These are phyloP conservation scores for Yarrowia yakushimensis DNA, from an alignment of 805 yeast genomes.

Conservation along the genomic window DNA sequence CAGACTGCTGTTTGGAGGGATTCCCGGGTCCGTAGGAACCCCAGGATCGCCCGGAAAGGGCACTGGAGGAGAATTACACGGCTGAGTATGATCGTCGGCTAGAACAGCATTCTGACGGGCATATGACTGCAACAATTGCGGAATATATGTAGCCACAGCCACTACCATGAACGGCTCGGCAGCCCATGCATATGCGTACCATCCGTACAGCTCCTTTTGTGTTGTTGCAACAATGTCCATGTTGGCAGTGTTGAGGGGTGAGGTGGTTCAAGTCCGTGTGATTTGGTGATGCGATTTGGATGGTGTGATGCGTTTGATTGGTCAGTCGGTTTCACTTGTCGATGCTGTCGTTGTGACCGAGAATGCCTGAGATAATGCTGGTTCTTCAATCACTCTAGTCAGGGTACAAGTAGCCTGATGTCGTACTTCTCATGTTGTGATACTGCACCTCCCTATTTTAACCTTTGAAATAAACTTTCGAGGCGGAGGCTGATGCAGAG, in stretches of 20 bases:
- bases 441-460: conserved; percentile 18
- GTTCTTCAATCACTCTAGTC: too few species aligned
- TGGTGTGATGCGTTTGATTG: too few species aligned
- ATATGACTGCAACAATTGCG: conserved; percentile 63
- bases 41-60: conserved; percentile 38
- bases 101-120: conserved; percentile 72
- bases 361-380: too few species aligned
- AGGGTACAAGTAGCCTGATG: neutral
- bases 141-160: conserved; percentile 75
- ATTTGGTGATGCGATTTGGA: too few species aligned
- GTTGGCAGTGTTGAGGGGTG: neutral
- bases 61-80: conserved; percentile 45
- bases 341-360: neutral
- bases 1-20: conserved; percentile 19
- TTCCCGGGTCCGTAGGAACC: neutral
- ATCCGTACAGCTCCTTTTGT: conserved; percentile 49
- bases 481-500: neutral
- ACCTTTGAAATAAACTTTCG: conserved; percentile 1
- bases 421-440: conserved; percentile 2
- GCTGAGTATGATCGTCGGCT: conserved; percentile 52
- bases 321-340: neutral
- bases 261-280: neutral
- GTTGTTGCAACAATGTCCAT: neutral
- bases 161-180: conserved; percentile 79
- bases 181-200: conserved; percentile 71